A percentile compares a stretch with the other conserved stretches of the same genome.
These are phyloP conservation scores for Leptographium radiaticola DNA, from an alignment of 2,329 filamentous ascomycete species.

Conservation along the genomic window DNA sequence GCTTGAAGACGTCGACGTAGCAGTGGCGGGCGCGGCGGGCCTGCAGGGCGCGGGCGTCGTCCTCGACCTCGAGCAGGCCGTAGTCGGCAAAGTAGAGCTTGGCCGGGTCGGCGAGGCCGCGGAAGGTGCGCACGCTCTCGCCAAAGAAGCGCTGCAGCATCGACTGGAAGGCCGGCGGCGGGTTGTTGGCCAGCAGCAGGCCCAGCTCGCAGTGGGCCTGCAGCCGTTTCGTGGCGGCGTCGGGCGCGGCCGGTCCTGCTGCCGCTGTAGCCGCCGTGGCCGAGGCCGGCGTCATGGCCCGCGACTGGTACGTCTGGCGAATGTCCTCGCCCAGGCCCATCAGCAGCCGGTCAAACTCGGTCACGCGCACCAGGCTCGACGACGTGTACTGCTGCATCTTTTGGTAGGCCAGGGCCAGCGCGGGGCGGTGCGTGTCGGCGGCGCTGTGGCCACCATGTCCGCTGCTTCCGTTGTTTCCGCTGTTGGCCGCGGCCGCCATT, in stretches of 20 bases:
- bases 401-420: slow-evolving; percentile 43
- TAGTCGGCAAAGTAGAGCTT: slow-evolving; percentile 63
- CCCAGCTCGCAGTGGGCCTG: slow-evolving; percentile 37
- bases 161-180: slow-evolving; percentile 32
- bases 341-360: slow-evolving; percentile 51
- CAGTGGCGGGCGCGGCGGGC: slow-evolving; percentile 22
- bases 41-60: slow-evolving; percentile 36
- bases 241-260: neutral
- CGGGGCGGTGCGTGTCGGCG: slow-evolving; percentile 19
- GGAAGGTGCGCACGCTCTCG: slow-evolving; percentile 43
- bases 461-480: neutral
- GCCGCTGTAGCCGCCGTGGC: slow-evolving; percentile 9
- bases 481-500: neutral
- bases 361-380: slow-evolving; percentile 40
- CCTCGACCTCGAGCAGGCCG: slow-evolving; percentile 51
- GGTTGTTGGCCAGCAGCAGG: slow-evolving; percentile 35
- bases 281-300: slow-evolving; percentile 1
- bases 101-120: slow-evolving; percentile 47
- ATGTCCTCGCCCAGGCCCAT: slow-evolving; percentile 34
- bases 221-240: slow-evolving; percentile 28
- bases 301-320: slow-evolving; percentile 34
- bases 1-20: slow-evolving; percentile 45
- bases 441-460: neutral
- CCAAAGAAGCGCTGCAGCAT: slow-evolving; percentile 56
- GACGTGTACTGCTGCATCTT: slow-evolving; percentile 38